Evolutionary conservation across 148 eudicot genomes (phyloP), one percentile per base, ranked within the genome.

Genomic region (Camellia lanceoleosa): DNA sequence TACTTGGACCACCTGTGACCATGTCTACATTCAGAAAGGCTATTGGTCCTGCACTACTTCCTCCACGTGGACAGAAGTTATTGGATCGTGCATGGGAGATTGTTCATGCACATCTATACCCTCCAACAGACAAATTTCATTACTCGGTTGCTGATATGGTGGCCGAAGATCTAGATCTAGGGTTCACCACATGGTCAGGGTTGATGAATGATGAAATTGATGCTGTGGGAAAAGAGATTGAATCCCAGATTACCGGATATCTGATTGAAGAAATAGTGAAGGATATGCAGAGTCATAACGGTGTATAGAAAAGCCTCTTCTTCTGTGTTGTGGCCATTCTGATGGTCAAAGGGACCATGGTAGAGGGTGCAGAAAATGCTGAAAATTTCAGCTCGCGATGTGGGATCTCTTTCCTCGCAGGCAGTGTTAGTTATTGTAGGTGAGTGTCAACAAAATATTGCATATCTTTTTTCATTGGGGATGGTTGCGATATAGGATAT

Each of bases 181-280:
- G 81, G 42, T 78, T 80, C 5, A 78, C 68, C 69, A 89, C 92
- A 1, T 96, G 99, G 99, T 83, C 82, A 12, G 78, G 76, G 67
- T 74, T 87, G 62, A 79, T 89, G 11, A 89, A 89, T 56, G 93
- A 93, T 47, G 94, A 96, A 15, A 76, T 85, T 16, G 86, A 79
- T 78, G 88, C 80, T 75, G 42, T 96, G 12, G 90, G 92, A 49
- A 87, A 85, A 81, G 94, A 92, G 64, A 47, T 93, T 38, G 98
- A 93, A 87, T 75, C 52, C 73, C 84, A 77, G 66, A 87, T 96
- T 63, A 85, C 82, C 73, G 87, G 83, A 10, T 87, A 92, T 64
- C 81, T 96, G 60, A 81, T 96, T 54, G 91, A 91, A 18, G 98
- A 93, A 87, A 81, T 89, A 51, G 84, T 91, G 78, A 77, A 83